Evolutionary conservation across 2,329 filamentous ascomycete species (phyloP).

Genomic region (Penicillium sp.): DNA sequence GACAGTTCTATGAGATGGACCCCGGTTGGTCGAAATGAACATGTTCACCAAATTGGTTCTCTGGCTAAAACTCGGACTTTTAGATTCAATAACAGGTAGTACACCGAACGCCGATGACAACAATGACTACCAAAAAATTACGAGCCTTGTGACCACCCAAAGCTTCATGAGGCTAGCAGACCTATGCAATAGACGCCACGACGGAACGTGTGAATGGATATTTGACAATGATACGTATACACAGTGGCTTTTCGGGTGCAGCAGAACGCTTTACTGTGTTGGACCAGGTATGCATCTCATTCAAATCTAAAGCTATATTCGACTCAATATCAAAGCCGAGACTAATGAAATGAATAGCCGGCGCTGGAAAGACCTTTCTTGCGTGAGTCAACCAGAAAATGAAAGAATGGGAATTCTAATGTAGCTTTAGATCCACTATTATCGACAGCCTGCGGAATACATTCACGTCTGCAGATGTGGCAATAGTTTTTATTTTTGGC

Average conservation of each 20-base stretch:
- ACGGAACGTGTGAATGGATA: slow-evolving; percentile 29
- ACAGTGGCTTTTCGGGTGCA: slow-evolving; percentile 27
- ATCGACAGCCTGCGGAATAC: slow-evolving; percentile 29
- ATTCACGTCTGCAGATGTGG: slow-evolving; percentile 31
- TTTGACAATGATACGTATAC: slow-evolving; percentile 24
- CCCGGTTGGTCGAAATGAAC: neutral
- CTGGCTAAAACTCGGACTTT: neutral
- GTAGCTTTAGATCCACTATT: slow-evolving; percentile 22
- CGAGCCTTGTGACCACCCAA: slow-evolving; percentile 21
- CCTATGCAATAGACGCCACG: slow-evolving; percentile 27
- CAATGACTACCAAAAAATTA: slow-evolving; percentile 14
- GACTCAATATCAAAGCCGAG: neutral
- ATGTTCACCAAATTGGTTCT: neutral
- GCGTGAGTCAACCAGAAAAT: slow-evolving; percentile 20
- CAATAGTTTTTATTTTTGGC: slow-evolving; percentile 29
- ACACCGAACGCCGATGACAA: slow-evolving; percentile 8
- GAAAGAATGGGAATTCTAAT: neutral
- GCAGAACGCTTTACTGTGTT: slow-evolving; percentile 28
- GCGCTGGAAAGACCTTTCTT: slow-evolving; percentile 34
- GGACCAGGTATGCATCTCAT: slow-evolving; percentile 24
- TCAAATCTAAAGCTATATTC: neutral
- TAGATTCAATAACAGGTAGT: slow-evolving; percentile 4
- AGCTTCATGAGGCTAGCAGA: slow-evolving; percentile 30
- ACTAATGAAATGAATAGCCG: slow-evolving; percentile 17
- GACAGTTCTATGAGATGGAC: slow-evolving; percentile 6